These are phyloP conservation scores for Liquidambar formosana DNA, from an alignment of 164 flowering plant species.

Conservation along the genomic window DNA sequence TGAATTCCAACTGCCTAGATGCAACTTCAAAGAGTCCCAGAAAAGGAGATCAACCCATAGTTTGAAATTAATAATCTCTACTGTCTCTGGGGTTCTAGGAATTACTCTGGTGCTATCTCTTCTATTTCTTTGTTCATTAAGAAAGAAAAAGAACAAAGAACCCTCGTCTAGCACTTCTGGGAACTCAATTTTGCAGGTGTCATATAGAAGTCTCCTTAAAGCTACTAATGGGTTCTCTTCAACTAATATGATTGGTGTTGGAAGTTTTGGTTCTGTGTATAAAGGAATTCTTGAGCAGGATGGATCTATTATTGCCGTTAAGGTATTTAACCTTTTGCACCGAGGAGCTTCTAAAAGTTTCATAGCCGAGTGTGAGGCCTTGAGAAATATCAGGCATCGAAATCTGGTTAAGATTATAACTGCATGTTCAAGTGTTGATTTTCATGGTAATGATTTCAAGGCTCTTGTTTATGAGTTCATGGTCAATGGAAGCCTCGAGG, in stretches of 20 bases:
- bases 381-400: too few relatives aligned
- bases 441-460: too few relatives aligned
- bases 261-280: too few relatives aligned
- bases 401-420: too few relatives aligned
- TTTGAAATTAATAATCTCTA: background rate
- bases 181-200: background rate
- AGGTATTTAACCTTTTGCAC: constrained; percentile 5
- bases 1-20: too few relatives aligned
- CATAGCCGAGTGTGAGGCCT: too few relatives aligned
- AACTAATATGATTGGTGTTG: too few relatives aligned
- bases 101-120: background rate
- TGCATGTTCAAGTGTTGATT: too few relatives aligned
- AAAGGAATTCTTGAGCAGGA: background rate
- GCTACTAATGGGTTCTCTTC: background rate
- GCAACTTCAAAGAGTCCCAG: background rate
- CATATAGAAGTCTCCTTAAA: background rate
- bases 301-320: constrained; percentile 2
- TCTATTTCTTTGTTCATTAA: background rate
- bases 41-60: background rate
- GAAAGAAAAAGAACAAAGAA: background rate
- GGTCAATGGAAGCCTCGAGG: too few relatives aligned
- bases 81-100: background rate
- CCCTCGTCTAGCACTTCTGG: background rate
- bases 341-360: background rate
- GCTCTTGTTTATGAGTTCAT: too few relatives aligned